Conservation (phyloP, 257 asterid species). For the Parsonsia alboflavescens region DNA sequence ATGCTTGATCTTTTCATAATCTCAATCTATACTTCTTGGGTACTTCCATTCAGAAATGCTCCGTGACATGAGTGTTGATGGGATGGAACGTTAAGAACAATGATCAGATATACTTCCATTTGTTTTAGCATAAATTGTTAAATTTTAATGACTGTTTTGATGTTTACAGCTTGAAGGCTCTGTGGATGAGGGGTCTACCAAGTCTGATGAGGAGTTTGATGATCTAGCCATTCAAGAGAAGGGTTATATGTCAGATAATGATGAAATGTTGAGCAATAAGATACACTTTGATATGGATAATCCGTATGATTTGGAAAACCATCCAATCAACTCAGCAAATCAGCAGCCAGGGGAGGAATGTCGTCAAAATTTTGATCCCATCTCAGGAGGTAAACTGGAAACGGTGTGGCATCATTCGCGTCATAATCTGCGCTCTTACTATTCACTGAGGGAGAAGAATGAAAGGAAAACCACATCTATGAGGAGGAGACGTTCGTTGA, state of each 20-base stretch:
- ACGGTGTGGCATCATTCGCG: constrained; percentile 30
- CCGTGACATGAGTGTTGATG: not conserved
- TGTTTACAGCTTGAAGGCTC: constrained; percentile 71
- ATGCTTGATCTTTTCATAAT: not conserved
- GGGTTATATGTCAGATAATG: constrained; percentile 49
- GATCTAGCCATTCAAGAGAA: constrained; percentile 70
- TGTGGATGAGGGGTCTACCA: constrained; percentile 77
- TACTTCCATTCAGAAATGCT: not conserved
- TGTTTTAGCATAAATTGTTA: not conserved
- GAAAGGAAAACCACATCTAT: constrained; percentile 27
- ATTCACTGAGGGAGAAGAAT: constrained; percentile 29
- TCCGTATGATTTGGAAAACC: constrained; percentile 18
- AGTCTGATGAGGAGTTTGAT: constrained; percentile 87
- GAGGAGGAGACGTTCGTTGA: constrained; percentile 32
- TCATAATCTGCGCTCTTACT: constrained; percentile 14
- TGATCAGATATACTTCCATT: not conserved
- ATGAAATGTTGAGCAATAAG: constrained; percentile 28
- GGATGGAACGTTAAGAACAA: not conserved
- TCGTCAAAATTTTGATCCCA: constrained; percentile 30
- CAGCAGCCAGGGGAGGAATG: constrained; percentile 30
- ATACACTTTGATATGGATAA: constrained; percentile 12
- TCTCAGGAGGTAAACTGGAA: constrained; percentile 38
- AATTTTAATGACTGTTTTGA: not conserved
- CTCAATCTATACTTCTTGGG: not conserved
- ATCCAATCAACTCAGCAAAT: constrained; percentile 7